Evolutionary conservation across 495 filamentous ascomycete species (phyloP).

Genomic region (Penicillium paxilli): DNA sequence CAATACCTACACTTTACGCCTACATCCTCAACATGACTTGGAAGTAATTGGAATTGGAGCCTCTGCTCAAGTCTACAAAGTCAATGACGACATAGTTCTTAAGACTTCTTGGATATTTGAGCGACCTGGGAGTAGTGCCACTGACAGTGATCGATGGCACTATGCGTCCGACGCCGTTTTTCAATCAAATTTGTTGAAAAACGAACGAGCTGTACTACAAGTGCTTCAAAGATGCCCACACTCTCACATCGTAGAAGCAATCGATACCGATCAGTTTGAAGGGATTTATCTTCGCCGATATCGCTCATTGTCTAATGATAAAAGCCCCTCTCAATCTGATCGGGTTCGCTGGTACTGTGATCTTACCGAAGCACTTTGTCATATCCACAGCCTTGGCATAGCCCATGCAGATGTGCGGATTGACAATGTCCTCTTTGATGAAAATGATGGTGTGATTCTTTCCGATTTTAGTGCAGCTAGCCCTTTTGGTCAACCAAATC

Average conservation of each 20-base stretch:
- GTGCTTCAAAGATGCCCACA: conserved; percentile 24
- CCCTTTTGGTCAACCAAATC: conserved; percentile 22
- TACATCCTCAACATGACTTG: not conserved
- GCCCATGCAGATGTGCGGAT: conserved; percentile 19
- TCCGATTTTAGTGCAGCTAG: conserved; percentile 26
- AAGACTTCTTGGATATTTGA: no score
- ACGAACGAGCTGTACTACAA: conserved; percentile 22
- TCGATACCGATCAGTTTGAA: conserved; percentile 22
- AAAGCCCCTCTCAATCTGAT: conserved; percentile 6
- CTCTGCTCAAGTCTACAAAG: conserved; percentile 3
- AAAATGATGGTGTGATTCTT: conserved; percentile 15
- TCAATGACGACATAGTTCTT: not conserved
- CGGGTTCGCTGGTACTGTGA: conserved; percentile 17
- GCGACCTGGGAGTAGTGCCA: conserved; percentile 14
- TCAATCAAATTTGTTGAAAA: conserved; percentile 20
- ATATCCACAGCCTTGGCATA: conserved; percentile 17
- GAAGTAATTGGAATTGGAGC: not conserved
- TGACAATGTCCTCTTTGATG: conserved; percentile 23
- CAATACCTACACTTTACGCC: not conserved
- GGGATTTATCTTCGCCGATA: conserved; percentile 24
- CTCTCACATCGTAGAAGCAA: conserved; percentile 25
- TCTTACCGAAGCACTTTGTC: conserved; percentile 16
- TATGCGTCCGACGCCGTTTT: conserved; percentile 29
- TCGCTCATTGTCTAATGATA: conserved; percentile 9
- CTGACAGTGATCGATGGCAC: conserved; percentile 15